Conservation (phyloP, 1,139 yeast genomes). For the Citeromyces siamensis region DNA sequence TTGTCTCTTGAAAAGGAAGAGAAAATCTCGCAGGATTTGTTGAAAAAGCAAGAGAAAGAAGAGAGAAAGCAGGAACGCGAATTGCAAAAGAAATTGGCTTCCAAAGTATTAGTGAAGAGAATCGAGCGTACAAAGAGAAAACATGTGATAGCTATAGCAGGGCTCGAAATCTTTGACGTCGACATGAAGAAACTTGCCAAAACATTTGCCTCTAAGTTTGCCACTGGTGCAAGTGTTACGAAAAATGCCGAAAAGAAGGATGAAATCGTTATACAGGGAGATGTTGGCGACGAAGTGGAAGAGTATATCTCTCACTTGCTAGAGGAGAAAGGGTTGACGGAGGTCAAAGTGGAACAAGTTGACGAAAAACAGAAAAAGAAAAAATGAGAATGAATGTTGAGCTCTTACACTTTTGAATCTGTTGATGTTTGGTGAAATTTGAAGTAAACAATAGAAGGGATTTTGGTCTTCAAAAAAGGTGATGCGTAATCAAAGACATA, state of each 20-base stretch:
- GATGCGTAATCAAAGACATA: no score
- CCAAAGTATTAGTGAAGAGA: conserved; percentile 74
- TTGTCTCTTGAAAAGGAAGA: conserved; percentile 69
- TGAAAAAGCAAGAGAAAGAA: conserved; percentile 79
- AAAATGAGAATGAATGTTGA: no score
- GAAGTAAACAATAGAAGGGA: no score
- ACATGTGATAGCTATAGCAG: conserved; percentile 76
- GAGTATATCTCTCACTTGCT: conserved; percentile 58
- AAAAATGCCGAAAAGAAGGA: conserved; percentile 88
- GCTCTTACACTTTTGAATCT: no score
- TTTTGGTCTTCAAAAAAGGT: no score
- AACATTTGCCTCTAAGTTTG: conserved; percentile 87
- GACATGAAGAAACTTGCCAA: conserved; percentile 88
- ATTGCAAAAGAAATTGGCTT: conserved; percentile 60
- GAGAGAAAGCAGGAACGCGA: conserved; percentile 85
- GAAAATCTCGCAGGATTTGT: conserved; percentile 68
- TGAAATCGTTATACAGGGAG: conserved; percentile 90
- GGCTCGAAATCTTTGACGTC: conserved; percentile 79
- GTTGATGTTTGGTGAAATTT: no score
- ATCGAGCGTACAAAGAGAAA: conserved; percentile 88
- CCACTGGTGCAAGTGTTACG: conserved; percentile 94
- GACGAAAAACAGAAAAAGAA: conserved; percentile 78
- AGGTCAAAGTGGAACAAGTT: conserved; percentile 77
- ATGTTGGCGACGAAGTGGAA: conserved; percentile 86
- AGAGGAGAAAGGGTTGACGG: conserved; percentile 71